Evolutionary conservation across 805 yeast genomes (phyloP), one percentile per base, ranked within the genome.

Genomic region (Zygotorulaspora chibaensis): DNA sequence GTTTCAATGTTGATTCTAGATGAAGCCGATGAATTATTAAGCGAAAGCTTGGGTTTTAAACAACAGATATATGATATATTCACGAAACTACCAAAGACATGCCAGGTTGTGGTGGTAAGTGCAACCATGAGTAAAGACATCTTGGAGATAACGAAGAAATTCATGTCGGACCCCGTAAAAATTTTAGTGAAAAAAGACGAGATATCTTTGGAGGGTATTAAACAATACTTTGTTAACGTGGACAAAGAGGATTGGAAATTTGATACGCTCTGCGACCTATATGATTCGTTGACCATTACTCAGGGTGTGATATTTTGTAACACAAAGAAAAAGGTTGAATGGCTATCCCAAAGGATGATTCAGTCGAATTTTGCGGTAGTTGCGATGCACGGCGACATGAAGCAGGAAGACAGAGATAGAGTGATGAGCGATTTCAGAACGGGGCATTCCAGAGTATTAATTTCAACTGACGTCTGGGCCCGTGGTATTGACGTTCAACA

Each of bases 401-500:
- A 85, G 55, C 99, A 91, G 74, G 80, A 77, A 57, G 97, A 91
- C 65, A 83, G 99, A 73, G 96, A 90, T 68, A 76, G 81, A 63
- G 84, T 93, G 66, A 93, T 91, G 99, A 81, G 84, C 66, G 97
- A 91, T 71, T 91, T 91, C 74, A 80, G 99, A 69, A 80, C 89
- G 42, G 98, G 98, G 47, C 83, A 88, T 51, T 87, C 97, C 30
- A 80, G 98, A 66, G 91, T 91, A 43, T 75, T 91, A 63, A 91
- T 90, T 56, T 79, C 96, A 30, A 90, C 98, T 44, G 97, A 90
- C 70, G 86, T 90, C 54, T 87, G 90, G 82, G 97, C 98, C 31
- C 82, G 98, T 72, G 98, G 98, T 71, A 90, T 90, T 56, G 98
- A 90, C 73, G 96, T 90, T 44, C 98, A 90, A 74, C 98, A 90